Evolutionary conservation across 2,329 filamentous ascomycete genomes (phyloP).

Genomic region (Juglanconis juglandina): DNA sequence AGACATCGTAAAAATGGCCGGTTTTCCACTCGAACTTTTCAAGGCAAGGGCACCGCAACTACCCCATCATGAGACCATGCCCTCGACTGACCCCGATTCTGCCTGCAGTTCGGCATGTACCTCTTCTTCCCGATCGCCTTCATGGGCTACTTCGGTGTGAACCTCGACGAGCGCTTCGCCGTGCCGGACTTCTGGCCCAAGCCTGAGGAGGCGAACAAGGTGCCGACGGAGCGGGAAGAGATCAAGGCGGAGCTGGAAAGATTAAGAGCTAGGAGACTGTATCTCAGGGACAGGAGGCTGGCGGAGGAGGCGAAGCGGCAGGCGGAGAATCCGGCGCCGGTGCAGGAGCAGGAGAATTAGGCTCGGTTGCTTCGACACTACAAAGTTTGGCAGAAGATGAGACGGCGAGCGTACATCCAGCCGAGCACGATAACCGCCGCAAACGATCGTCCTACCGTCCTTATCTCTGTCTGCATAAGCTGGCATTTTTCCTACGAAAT

Average conservation of each 20-base stretch:
- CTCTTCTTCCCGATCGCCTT: constrained; percentile 97
- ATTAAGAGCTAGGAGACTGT: constrained; percentile 61
- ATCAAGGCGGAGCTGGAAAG: constrained; percentile 78
- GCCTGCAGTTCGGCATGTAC: constrained; percentile 86
- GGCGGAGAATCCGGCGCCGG: constrained; percentile 9
- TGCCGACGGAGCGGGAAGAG: constrained; percentile 75
- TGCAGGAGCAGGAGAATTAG: constrained; percentile 22
- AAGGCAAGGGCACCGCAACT: constrained; percentile 58
- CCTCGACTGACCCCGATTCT: constrained; percentile 3
- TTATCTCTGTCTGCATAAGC: constrained; percentile 2
- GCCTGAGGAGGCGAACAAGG: constrained; percentile 69
- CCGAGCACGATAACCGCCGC: too few species aligned
- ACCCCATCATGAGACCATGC: not conserved
- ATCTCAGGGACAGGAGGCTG: constrained; percentile 68
- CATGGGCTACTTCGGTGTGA: constrained; percentile 99
- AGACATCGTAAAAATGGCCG: constrained; percentile 56
- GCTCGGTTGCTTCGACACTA: constrained; percentile 19
- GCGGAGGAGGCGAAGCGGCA: constrained; percentile 34
- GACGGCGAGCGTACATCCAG: too few species aligned
- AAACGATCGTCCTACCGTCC: not conserved
- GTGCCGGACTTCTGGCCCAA: constrained; percentile 94
- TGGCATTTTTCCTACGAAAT: not conserved
- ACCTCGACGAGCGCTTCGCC: constrained; percentile 86
- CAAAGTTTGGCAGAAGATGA: too few species aligned
- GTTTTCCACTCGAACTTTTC: constrained; percentile 90